Evolutionary conservation across 2,329 filamentous ascomycete species (phyloP), one percentile per base, ranked within the genome.

Genomic region (Rasamsonia emersonii): DNA sequence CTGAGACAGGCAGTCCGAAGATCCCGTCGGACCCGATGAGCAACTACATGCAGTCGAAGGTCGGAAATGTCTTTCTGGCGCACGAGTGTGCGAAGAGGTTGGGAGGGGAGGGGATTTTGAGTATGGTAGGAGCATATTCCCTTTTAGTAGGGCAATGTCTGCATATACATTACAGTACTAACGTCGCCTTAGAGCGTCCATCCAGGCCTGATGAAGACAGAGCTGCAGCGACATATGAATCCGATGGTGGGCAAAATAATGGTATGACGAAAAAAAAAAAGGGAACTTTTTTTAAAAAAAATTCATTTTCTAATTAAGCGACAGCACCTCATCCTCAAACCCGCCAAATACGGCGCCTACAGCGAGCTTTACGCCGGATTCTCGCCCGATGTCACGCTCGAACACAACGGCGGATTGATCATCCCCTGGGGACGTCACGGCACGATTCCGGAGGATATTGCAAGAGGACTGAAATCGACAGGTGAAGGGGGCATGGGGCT

Each of bases 361-460:
- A 68, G 68, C 0, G 58, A 67, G 36, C 42, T 73, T 1, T 74
- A 61, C 36, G 59, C 67, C 0, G 67, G 56, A 0, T 50, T 68
- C 24, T 65, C 66, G 0, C 59, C 61, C 0, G 55, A 67, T 0
- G 49, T 71, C 4, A 65, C 56, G 0, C 26, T 8, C 9, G 28
- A 27, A 9, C 18, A 35, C n/a, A 35, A 31, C 27, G 35, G 38
- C n/a, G 35, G 44, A n/a, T 61, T 55, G 34, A 43, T 72, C 16
- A 52, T 67, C 30, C 68, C 69, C 2, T 73, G 66, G 64, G 69
- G 68, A 6, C 47, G 61, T 13, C 37, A 39, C 49, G 56, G 18
- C 44, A 56, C 35, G 36, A 33, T 26, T 35, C 49, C 11, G 3
- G 53, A 43, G 21, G 45, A 55, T 40, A 35, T 54, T 4, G 19